These are phyloP conservation scores for Oryza meridionalis DNA, from an alignment of 176 grass and related monocot species.

Conservation along the genomic window DNA sequence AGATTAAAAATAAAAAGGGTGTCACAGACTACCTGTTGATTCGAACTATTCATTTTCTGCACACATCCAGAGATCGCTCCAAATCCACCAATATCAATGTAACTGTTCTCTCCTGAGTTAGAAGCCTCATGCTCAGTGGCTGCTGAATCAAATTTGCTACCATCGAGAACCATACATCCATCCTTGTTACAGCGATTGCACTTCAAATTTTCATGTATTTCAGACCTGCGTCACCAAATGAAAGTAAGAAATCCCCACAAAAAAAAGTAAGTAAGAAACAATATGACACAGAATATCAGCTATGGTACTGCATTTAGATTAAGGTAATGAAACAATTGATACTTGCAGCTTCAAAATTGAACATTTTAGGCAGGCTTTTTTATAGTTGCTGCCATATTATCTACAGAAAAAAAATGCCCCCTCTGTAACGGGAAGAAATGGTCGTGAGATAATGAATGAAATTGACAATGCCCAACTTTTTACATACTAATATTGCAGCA, in stretches of 20 bases:
- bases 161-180: slow-evolving; percentile 28
- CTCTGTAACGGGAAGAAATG: not conserved
- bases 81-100: slow-evolving; percentile 85
- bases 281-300: slow-evolving; percentile 24
- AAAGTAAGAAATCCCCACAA: slow-evolving; percentile 7
- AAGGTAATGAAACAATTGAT: slow-evolving; percentile 18
- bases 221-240: slow-evolving; percentile 55
- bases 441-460: slow-evolving; percentile 17
- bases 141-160: slow-evolving; percentile 31
- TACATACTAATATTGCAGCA: not conserved
- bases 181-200: slow-evolving; percentile 67
- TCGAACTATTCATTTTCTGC: slow-evolving; percentile 68
- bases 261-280: slow-evolving; percentile 20
- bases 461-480: not conserved
- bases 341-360: not conserved
- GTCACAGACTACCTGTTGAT: slow-evolving; percentile 65
- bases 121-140: slow-evolving; percentile 38
- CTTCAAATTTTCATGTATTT: slow-evolving; percentile 99
- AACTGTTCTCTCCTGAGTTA: slow-evolving; percentile 15
- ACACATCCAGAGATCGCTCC: slow-evolving; percentile 78
- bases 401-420: not conserved
- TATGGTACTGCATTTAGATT: slow-evolving; percentile 7
- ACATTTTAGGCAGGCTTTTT: slow-evolving; percentile 7
- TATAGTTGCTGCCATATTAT: not conserved
- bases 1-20: slow-evolving; percentile 13